These are phyloP conservation scores for Metroxylon sagu DNA, from an alignment of 176 grass and related monocot genomes.

Conservation along the genomic window DNA sequence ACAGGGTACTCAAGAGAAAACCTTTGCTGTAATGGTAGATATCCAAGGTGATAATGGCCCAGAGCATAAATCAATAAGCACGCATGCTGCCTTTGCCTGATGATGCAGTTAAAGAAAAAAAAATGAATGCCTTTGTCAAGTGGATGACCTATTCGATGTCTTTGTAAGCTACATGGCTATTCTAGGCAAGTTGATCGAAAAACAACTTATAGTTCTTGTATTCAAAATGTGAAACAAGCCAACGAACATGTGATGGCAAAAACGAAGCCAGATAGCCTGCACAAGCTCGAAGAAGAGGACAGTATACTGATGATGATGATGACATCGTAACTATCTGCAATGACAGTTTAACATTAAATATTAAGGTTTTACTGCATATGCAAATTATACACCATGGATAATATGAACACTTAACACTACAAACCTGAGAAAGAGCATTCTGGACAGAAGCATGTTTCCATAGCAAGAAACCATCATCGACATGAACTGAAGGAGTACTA, in stretches of 20 bases:
- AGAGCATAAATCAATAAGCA: slow-evolving; percentile 83
- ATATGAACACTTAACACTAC: background rate
- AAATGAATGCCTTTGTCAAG: slow-evolving; percentile 16
- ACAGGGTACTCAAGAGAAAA: slow-evolving; percentile 30
- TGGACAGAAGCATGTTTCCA: slow-evolving; percentile 75
- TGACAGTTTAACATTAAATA: slow-evolving; percentile 12
- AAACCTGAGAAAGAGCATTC: slow-evolving; percentile 81
- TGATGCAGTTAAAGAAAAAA: slow-evolving; percentile 24
- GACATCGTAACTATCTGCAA: slow-evolving; percentile 83
- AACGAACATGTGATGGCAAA: slow-evolving; percentile 68
- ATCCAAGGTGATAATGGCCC: slow-evolving; percentile 82
- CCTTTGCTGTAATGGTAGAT: slow-evolving; percentile 71
- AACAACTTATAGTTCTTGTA: background rate
- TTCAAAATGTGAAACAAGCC: slow-evolving; percentile 18
- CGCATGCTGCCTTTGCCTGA: slow-evolving; percentile 83
- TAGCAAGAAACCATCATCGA: slow-evolving; percentile 77
- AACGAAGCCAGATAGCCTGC: slow-evolving; percentile 93
- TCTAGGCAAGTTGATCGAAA: too few relatives aligned
- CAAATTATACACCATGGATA: background rate
- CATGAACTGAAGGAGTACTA: slow-evolving; percentile 40
- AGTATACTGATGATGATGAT: slow-evolving; percentile 68
- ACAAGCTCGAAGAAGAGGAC: slow-evolving; percentile 78
- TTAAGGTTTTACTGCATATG: background rate
- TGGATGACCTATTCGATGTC: background rate
- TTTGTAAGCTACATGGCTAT: too few relatives aligned